Evolutionary conservation across 768 basidiomycete species (phyloP).

Genomic region (Mycena belliarum): DNA sequence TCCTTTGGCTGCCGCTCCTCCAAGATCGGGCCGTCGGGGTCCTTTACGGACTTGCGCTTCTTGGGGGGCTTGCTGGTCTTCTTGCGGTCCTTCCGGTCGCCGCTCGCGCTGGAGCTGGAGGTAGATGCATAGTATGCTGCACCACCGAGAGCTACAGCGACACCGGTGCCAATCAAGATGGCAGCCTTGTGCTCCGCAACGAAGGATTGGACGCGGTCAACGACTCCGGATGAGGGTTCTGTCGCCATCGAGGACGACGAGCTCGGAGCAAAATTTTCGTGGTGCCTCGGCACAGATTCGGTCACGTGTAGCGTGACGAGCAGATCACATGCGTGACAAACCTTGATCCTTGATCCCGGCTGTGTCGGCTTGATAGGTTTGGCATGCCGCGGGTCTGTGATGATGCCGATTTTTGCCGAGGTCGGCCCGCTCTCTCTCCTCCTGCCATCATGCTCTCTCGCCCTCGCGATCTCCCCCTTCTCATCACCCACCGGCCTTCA

Average conservation of each 20-base stretch:
- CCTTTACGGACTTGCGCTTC: slow-evolving; percentile 62
- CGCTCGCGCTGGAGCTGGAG: slow-evolving; percentile 45
- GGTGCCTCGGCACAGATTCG: slow-evolving; percentile 15
- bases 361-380: too few relatives aligned
- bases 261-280: slow-evolving; percentile 7
- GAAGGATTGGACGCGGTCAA: slow-evolving; percentile 69
- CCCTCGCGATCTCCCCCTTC: too few relatives aligned
- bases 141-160: slow-evolving; percentile 71
- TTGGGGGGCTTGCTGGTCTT: slow-evolving; percentile 47
- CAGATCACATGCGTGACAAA: too few relatives aligned
- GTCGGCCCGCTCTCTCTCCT: too few relatives aligned
- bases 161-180: slow-evolving; percentile 71
- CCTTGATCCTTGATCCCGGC: too few relatives aligned
- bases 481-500: too few relatives aligned
- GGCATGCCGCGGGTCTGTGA: too few relatives aligned
- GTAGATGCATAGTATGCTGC: slow-evolving; percentile 75
- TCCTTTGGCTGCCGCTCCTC: slow-evolving; percentile 67
- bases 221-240: slow-evolving; percentile 28
- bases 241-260: slow-evolving; percentile 11
- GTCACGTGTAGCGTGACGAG: too few relatives aligned
- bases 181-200: slow-evolving; percentile 78
- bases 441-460: too few relatives aligned
- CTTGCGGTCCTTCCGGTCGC: slow-evolving; percentile 33
- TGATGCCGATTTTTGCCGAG: too few relatives aligned
- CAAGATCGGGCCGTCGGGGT: slow-evolving; percentile 71